Conservation (phyloP, 1,284 basidiomycete species). For the Leccinum solheimii region DNA sequence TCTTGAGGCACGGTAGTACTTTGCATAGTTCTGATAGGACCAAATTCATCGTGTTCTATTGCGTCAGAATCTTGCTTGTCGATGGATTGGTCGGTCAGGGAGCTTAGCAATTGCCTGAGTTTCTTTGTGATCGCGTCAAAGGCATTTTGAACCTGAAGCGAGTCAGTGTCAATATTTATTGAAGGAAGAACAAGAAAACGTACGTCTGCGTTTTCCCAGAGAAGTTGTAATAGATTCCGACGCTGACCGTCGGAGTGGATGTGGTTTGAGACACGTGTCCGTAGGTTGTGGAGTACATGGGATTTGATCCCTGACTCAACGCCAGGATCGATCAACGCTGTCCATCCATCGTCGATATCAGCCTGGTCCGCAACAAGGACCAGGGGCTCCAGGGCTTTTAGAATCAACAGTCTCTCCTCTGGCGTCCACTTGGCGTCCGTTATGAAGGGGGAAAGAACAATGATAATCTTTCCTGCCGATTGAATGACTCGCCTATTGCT, state of each 20-base stretch:
- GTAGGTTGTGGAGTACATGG: conserved; percentile 46
- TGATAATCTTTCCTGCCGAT: conserved; percentile 57
- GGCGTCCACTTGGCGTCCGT: conserved; percentile 53
- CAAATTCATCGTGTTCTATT: conserved; percentile 67
- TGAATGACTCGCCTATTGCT: conserved; percentile 62
- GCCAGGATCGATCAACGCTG: conserved; percentile 63
- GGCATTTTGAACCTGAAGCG: conserved; percentile 54
- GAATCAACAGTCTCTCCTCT: conserved; percentile 60
- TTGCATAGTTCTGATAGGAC: conserved; percentile 50
- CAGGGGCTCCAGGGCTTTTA: conserved; percentile 67
- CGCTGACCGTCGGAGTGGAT: conserved; percentile 18
- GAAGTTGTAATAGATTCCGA: conserved; percentile 45
- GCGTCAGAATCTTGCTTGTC: conserved; percentile 21
- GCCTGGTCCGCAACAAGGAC: conserved; percentile 35
- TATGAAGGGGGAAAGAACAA: conserved; percentile 44
- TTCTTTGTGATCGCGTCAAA: conserved; percentile 42
- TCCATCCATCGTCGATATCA: conserved; percentile 42
- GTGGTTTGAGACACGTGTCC: conserved; percentile 15
- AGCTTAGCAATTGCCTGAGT: conserved; percentile 42
- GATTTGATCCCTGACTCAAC: conserved; percentile 65
- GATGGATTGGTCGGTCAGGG: conserved; percentile 26
- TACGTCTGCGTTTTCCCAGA: conserved; percentile 70
- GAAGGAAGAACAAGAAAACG: conserved; percentile 20
- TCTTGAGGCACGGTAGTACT: conserved; percentile 27
- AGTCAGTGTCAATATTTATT: background rate